Base-by-base conservation (phyloP, 1,284 basidiomycete species). In the Erythrobasidium hasegawianum region DNA sequence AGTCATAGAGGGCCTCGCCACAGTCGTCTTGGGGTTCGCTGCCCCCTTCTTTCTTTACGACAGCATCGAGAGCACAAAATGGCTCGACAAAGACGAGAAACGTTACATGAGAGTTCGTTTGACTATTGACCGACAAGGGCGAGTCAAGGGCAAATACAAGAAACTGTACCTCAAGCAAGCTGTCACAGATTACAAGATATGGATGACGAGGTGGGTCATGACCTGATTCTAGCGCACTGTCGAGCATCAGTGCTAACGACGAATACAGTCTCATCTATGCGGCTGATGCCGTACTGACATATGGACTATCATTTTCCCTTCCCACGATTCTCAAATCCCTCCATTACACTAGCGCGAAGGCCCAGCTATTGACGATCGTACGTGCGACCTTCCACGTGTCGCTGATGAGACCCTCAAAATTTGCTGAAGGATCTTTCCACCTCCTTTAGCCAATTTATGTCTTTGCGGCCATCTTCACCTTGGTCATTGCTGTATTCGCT, bases 331-430 rank as follows among this genome's bases (percentile, higher is more conserved):
- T 86, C 66, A 78, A 80, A 13, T 80, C 79, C 1, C 79, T 85
- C 13, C 84, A 85, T 4, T 86, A 81, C 69, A 76, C 76, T 27
- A 76, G 77, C 40, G 78, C 82, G 0, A 73, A 79, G n/a, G 85
- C 83, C 0, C 83, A 85, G 72, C 78, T 85, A 16, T 81, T 82
- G 76, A 82, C 89, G 0, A 88, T 92, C 7, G 33, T 33, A n/a
- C n/a, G n/a, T n/a, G n/a, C n/a, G n/a, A n/a, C n/a, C n/a, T n/a
- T n/a, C n/a, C n/a, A n/a, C n/a, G n/a, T n/a, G n/a, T n/a, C n/a
- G n/a, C n/a, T n/a, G n/a, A n/a, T n/a, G n/a, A n/a, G n/a, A n/a
- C n/a, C n/a, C n/a, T n/a, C n/a, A n/a, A n/a, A n/a, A n/a, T n/a
- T n/a, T n/a, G n/a, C n/a, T n/a, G n/a, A n/a, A n/a, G n/a, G n/a